phyloP scores from a whole-genome alignment of 2,329 filamentous ascomycete genomes.

The Torrubiellomyces zombiae region DNA sequence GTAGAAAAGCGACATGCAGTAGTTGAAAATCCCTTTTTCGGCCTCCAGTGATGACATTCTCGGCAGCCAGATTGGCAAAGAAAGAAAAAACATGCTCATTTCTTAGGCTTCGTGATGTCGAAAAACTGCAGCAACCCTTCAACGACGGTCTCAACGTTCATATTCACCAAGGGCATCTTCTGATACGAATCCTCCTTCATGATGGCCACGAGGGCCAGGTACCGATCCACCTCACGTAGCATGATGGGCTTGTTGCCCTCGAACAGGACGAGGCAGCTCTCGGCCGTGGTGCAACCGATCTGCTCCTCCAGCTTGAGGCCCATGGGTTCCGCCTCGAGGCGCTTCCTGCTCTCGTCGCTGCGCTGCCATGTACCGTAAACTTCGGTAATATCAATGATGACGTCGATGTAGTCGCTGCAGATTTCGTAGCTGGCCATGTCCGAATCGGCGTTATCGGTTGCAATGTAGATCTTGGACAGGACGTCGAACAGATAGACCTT shows the following conservation, averaged over 20 bases:
- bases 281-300: constrained; percentile 46
- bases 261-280: constrained; percentile 51
- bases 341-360: constrained; percentile 34
- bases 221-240: constrained; percentile 53
- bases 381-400: constrained; percentile 92
- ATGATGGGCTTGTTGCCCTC: constrained; percentile 48
- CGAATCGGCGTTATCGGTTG: constrained; percentile 81
- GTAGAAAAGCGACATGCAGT: too few relatives aligned
- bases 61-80: too few relatives aligned
- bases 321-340: constrained; percentile 43
- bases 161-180: constrained; percentile 70
- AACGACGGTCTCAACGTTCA: constrained; percentile 73
- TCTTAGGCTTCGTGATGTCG: constrained; percentile 42
- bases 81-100: too few relatives aligned
- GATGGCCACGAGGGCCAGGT: constrained; percentile 67
- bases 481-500: constrained; percentile 98
- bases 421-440: constrained; percentile 97
- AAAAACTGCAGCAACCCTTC: constrained; percentile 68
- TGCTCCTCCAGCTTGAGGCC: constrained; percentile 47
- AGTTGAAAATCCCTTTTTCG: too few relatives aligned
- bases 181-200: constrained; percentile 76
- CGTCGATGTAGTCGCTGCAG: constrained; percentile 96
- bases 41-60: too few relatives aligned
- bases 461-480: constrained; percentile 95
- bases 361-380: constrained; percentile 69